Evolutionary conservation across 1,139 yeast species (phyloP).

Genomic region (Candida albicans): DNA sequence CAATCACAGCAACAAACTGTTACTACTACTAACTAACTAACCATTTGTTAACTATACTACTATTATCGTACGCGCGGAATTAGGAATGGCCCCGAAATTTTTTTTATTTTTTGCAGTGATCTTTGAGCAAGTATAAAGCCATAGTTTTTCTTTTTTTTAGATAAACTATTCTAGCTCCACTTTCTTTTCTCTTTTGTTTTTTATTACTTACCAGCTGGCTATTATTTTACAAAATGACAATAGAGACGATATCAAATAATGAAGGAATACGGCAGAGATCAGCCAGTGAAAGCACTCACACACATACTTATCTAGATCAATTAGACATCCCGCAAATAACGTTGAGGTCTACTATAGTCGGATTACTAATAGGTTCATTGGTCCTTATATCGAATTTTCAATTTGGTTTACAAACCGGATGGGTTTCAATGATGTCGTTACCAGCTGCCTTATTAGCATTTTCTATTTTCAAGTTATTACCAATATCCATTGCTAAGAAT

Average conservation of each 20-base stretch:
- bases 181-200: background rate
- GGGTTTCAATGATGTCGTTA: conserved; percentile 99
- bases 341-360: conserved; percentile 67
- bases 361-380: conserved; percentile 74
- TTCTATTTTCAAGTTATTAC: conserved; percentile 67
- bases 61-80: background rate
- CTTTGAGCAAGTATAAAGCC: background rate
- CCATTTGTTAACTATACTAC: no score
- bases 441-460: conserved; percentile 90
- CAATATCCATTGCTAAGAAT: conserved; percentile 31
- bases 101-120: background rate
- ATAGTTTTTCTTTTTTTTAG: background rate
- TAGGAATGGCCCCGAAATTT: background rate
- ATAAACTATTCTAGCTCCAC: background rate
- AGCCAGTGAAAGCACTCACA: background rate
- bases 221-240: background rate
- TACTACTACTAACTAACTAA: no score
- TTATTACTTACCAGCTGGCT: no score
- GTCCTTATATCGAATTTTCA: conserved; percentile 89
- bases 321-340: conserved; percentile 63
- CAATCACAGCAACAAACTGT: background rate
- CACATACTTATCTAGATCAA: conserved; percentile 23
- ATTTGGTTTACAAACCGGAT: conserved; percentile 95
- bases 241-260: background rate
- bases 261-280: background rate